Percentiles rank a stretch among this genome's conserved stretches.
Evolutionary conservation across 441 rosid species (phyloP).

Genomic region (Gossypium laxum): DNA sequence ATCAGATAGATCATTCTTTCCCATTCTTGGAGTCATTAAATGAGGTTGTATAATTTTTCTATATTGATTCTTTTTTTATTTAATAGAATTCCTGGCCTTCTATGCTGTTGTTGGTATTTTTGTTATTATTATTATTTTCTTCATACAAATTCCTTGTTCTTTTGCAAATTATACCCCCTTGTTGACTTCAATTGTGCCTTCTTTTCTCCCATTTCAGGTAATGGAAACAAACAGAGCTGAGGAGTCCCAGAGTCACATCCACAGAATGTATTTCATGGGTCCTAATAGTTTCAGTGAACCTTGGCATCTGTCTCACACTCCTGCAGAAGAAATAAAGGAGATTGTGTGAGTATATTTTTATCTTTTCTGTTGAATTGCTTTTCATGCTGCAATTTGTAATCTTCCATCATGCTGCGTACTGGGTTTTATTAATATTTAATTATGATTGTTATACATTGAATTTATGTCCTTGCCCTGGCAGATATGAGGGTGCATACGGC

Average conservation of each 20-base stretch:
- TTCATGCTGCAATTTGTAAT: slow-evolving; percentile 1
- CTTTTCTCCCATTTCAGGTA: slow-evolving; percentile 49
- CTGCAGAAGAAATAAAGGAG: slow-evolving; percentile 92
- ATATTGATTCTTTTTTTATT: background rate
- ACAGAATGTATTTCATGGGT: slow-evolving; percentile 97
- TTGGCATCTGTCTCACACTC: slow-evolving; percentile 93
- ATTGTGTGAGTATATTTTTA: slow-evolving; percentile 62
- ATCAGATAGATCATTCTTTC: slow-evolving; percentile 91
- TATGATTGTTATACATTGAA: slow-evolving; percentile 11
- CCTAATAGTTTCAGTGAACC: slow-evolving; percentile 94
- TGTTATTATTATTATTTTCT: too few species aligned
- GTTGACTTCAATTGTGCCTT: too few species aligned
- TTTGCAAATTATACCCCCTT: too few species aligned
- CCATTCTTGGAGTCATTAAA: slow-evolving; percentile 96
- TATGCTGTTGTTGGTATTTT: too few species aligned
- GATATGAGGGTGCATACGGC: slow-evolving; percentile 92
- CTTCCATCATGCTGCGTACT: background rate
- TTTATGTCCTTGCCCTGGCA: slow-evolving; percentile 28
- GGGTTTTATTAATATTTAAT: slow-evolving; percentile 15
- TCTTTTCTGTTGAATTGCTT: slow-evolving; percentile 10
- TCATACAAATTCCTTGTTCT: too few species aligned
- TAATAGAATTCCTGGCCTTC: background rate
- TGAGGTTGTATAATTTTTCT: slow-evolving; percentile 51
- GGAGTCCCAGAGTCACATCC: slow-evolving; percentile 89
- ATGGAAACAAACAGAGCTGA: slow-evolving; percentile 96